Evolutionary conservation across 257 asterid species (phyloP), one percentile per base, ranked within the genome.

Genomic region (Solanum pinnatisectum): DNA sequence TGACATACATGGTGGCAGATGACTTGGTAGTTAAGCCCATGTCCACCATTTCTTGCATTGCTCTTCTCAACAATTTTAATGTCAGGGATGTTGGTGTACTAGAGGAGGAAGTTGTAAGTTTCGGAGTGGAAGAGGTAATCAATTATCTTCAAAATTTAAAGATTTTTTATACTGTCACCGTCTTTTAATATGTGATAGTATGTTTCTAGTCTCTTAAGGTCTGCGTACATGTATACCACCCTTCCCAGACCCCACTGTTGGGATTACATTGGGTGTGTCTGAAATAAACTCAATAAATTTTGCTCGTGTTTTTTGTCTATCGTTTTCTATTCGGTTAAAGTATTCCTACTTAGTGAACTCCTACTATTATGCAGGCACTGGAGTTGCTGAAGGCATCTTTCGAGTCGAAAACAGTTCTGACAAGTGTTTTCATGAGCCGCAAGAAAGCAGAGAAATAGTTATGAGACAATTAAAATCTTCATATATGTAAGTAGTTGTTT

Each of bases 1-100:
- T 49, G 46, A 87, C 87, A 16, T 92, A 78, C 32, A 89, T 92
- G 94, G 87, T 92, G 35, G 88, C 25, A 89, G 94, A 92, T 87
- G 91, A 92, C 63, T 71, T 90, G 84, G 89, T 42, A 16, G 86
- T 90, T 18, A 84, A 52, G 87, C 93, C 93, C 2, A 14, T 87
- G 91, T 90, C 94, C 2, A 13, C 88, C 35, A 52, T 91, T 25
- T 88, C 91, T 3, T 71, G 88, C 84, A 49, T 90, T 12, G n/a
- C 87, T 16, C 52, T 87, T 35, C 72, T 90, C 5, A 90, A 89
- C 14, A 40, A 84, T 77, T 84, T 60, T 68, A 84, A 88, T 40
- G 84, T 90, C 8, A 27, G 44, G 84, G 92, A 90, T 4, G 33
- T 88, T 46, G 65, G 70, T 30, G 44, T 40, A 4, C 83, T 89